Conservation (phyloP, 2,329 filamentous ascomycete genomes). For the Colletotrichum shisoi region DNA sequence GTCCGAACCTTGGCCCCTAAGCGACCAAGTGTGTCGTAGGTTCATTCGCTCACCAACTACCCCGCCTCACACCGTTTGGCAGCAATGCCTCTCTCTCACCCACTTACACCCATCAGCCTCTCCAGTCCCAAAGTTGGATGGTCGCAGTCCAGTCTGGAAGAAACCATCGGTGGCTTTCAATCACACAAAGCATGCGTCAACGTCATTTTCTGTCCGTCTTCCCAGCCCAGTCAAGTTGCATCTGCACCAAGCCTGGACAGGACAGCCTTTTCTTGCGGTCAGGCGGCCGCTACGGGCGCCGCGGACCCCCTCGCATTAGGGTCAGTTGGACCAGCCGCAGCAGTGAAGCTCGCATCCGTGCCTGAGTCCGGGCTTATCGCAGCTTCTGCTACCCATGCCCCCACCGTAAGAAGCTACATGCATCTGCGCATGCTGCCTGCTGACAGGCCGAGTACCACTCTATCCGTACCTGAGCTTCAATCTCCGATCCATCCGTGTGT, state of each 20-base stretch:
- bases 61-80: too few species aligned
- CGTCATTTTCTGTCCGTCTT: background rate
- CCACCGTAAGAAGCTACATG: background rate
- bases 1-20: background rate
- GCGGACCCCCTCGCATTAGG: conserved; percentile 18
- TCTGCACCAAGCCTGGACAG: background rate
- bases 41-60: too few species aligned
- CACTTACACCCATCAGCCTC: too few species aligned
- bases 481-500: conserved; percentile 37
- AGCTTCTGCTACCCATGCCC: background rate
- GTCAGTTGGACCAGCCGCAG: background rate
- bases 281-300: conserved; percentile 11
- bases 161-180: background rate
- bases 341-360: conserved; percentile 13
- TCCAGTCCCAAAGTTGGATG: too few species aligned
- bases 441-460: background rate
- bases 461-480: conserved; percentile 7
- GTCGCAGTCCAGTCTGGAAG: background rate
- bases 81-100: background rate
- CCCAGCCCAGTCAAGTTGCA: background rate
- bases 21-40: background rate
- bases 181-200: background rate
- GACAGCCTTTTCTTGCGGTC: conserved; percentile 5
- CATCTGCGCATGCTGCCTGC: fast-evolving
- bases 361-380: conserved; percentile 14